A percentile compares a stretch with the other conserved stretches of the same genome.
Conservation (phyloP, 768 basidiomycete genomes). For the Solioccasus polychromus region DNA sequence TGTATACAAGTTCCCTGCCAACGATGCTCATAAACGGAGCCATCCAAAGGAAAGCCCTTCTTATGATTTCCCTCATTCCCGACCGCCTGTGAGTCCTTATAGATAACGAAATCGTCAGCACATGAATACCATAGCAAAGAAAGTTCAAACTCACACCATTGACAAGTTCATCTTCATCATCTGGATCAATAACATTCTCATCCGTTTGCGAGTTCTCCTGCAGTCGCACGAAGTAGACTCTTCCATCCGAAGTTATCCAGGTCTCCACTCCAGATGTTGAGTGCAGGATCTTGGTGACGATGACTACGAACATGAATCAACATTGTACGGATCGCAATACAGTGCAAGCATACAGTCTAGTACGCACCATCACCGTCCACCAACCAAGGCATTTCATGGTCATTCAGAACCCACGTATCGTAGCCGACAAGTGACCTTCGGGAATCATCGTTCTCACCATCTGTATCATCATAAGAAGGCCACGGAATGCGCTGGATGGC, state of each 20-base stretch:
- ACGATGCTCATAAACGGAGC: slow-evolving; percentile 13
- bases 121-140: background rate
- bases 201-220: slow-evolving; percentile 35
- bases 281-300: slow-evolving; percentile 60
- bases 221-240: slow-evolving; percentile 75
- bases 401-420: slow-evolving; percentile 70
- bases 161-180: slow-evolving; percentile 48
- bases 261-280: slow-evolving; percentile 64
- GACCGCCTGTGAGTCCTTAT: slow-evolving; percentile 10
- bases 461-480: slow-evolving; percentile 52
- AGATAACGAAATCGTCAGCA: slow-evolving; percentile 1
- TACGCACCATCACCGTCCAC: slow-evolving; percentile 66
- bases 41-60: slow-evolving; percentile 2
- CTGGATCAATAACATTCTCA: background rate
- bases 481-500: slow-evolving; percentile 84
- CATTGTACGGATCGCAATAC: background rate
- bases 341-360: background rate
- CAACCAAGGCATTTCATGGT: slow-evolving; percentile 70
- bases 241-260: slow-evolving; percentile 84
- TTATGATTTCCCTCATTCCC: slow-evolving; percentile 8
- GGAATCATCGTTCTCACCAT: slow-evolving; percentile 33
- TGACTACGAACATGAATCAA: slow-evolving; percentile 41
- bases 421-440: slow-evolving; percentile 43
- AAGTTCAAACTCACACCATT: slow-evolving; percentile 38
- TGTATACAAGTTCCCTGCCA: slow-evolving; percentile 86